Conservation (phyloP, 192 early-diverging fungal species). For the Rhizophlyctis rosea region DNA sequence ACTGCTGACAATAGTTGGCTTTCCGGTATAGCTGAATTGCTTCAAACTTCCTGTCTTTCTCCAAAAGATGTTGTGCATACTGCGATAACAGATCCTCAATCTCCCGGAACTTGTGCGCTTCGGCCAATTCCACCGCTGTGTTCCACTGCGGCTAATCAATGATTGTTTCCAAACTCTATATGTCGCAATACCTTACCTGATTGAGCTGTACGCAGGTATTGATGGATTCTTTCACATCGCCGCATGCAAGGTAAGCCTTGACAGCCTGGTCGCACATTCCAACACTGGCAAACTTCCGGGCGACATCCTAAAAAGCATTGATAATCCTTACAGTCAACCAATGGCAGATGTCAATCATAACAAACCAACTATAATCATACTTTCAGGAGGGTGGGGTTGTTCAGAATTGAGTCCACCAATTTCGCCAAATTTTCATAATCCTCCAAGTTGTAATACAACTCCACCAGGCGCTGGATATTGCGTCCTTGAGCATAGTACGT, state of each 20-base stretch:
- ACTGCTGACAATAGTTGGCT: constrained; percentile 54
- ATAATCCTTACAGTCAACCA: background rate
- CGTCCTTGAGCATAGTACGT: constrained; percentile 56
- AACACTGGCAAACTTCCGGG: constrained; percentile 46
- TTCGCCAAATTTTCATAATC: constrained; percentile 52
- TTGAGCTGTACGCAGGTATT: constrained; percentile 54
- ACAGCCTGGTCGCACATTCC: constrained; percentile 51
- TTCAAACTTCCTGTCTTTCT: constrained; percentile 30
- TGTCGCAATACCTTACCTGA: constrained; percentile 29
- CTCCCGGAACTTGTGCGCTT: constrained; percentile 43
- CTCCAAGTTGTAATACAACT: constrained; percentile 52
- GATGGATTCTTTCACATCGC: constrained; percentile 48
- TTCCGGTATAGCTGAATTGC: constrained; percentile 54
- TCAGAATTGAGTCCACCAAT: constrained; percentile 35
- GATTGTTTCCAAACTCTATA: constrained; percentile 16
- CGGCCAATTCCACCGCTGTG: constrained; percentile 50
- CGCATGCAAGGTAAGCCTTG: constrained; percentile 40
- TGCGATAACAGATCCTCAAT: constrained; percentile 46
- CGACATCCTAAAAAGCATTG: constrained; percentile 40
- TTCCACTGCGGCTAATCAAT: constrained; percentile 49
- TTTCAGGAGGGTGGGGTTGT: constrained; percentile 31
- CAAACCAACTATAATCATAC: constrained; percentile 9
- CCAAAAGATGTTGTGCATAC: constrained; percentile 43
- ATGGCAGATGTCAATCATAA: constrained; percentile 1
- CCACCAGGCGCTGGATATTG: constrained; percentile 40